Conservation (phyloP, 2,329 filamentous ascomycete species). For the Pseudogymnoascus sp. region DNA sequence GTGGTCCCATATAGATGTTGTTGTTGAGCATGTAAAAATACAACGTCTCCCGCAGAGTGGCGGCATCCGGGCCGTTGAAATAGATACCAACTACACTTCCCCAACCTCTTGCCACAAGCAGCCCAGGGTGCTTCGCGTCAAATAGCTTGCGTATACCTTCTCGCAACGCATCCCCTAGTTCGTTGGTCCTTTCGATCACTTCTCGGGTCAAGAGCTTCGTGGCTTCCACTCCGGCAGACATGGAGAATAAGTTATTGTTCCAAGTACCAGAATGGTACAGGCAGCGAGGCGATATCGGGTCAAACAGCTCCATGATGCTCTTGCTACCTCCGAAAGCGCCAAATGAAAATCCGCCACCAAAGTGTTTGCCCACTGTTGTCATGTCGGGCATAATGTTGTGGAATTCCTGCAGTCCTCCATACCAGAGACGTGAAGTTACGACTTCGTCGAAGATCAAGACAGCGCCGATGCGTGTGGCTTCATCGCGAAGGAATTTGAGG, state of each 20-base stretch:
- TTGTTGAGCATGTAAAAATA: conserved; percentile 21
- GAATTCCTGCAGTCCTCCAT: conserved; percentile 39
- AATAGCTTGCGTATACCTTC: no score
- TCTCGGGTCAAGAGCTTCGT: neutral
- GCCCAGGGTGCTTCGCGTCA: conserved; percentile 12
- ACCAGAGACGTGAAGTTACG: conserved; percentile 53
- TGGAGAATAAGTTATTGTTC: conserved; percentile 59
- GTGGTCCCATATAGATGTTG: conserved; percentile 19
- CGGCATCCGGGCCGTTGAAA: conserved; percentile 17
- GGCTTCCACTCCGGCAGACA: conserved; percentile 28
- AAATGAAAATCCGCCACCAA: conserved; percentile 58
- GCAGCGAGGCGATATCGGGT: conserved; percentile 35
- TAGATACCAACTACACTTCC: conserved; percentile 20
- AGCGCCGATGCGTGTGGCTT: conserved; percentile 32
- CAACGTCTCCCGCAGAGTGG: conserved; percentile 15
- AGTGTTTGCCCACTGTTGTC: conserved; percentile 56
- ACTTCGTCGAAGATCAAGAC: conserved; percentile 65
- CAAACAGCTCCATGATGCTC: conserved; percentile 51
- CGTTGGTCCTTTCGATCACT: neutral
- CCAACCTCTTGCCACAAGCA: conserved; percentile 9
- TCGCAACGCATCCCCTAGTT: conserved; percentile 14
- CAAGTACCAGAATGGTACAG: conserved; percentile 56
- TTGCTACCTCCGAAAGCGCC: conserved; percentile 55
- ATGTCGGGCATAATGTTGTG: conserved; percentile 48
- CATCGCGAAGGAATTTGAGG: conserved; percentile 10